Base-by-base conservation (phyloP, 306 rosid species). In the Gillenia trifoliata region DNA sequence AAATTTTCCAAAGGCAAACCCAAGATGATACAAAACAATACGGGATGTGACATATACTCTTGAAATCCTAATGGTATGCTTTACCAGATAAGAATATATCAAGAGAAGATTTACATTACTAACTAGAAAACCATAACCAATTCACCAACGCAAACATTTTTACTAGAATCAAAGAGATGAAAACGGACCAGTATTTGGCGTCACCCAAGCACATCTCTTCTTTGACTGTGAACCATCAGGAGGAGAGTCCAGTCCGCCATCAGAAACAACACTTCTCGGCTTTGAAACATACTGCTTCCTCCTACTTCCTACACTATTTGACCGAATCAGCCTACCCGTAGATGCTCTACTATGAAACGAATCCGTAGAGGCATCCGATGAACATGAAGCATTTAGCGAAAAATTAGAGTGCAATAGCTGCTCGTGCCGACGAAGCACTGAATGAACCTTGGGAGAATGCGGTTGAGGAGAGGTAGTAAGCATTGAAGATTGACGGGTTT, bases 301-400 rank as follows among this genome's bases (percentile, higher is more conserved):
- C 83, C 87, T 81, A 72, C 78, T 85, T 33, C 97, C 91, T 4
- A 75, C 67, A 71, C 91, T 89, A 81, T 83, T 57, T 5, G 91
- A 91, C 75, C 94, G 80, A 23, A 82, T 84, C 86, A 91, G 69
- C 74, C 94, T 89, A 45, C 97, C 94, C 1, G 94, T 89, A 59
- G 97, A 91, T 25, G 97, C 87, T 77, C 94, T 85, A 69, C 97
- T 91, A 36, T 83, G 90, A 77, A 91, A 87, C 1, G 97, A 91
- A 78, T 91, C 97, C 1, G 97, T 87, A n/a, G 97, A 91, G 26
- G 97, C 97, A 69, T 91, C 97, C 0, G 97, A 91, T 4, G 97
- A 91, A 82, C 97, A 91, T 0, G 97, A 91, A 57, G 97, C 97
- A 73, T 83, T 87, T 59, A 91, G 70, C 2, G 97, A 91, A 73